Base-by-base conservation (phyloP, 169 alveolate genomes). In the Plasmodium fragile region DNA sequence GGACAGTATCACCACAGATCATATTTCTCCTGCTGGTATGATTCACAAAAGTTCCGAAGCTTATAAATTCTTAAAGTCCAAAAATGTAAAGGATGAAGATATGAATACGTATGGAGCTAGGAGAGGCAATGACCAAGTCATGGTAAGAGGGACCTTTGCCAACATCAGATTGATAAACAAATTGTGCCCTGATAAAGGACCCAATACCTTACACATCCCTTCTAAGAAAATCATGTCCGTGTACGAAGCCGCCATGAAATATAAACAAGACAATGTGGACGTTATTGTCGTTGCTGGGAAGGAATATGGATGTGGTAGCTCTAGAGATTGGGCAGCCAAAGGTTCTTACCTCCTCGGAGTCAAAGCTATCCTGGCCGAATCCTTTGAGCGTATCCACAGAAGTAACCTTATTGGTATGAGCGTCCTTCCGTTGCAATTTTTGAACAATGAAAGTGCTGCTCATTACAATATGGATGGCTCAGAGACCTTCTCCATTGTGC, bases 261-360 rank as follows among this genome's bases (percentile, higher is more conserved):
- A 97, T 92, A 80, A 93, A 39, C 81, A 83, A 36, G 95, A 94
- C 36, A 92, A 95, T 16, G 45, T 70, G 4, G 95, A 92, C 16
- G 93, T 96, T 77, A 92, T 97, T n/a, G 92, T 97, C 22, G 93
- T 97, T 11, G 99, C 99, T 73, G 99, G 99, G 4, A 96, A 98
- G 95, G 99, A 98, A 90, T 99, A 99, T 89, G 99, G 99, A 28
- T 94, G 98, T 73, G 99, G 99, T 36, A 96, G 98, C 89, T 97
- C 99, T 32, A 97, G 99, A 80, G 99, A 99, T 96, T 99, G 99
- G 99, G 99, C 99, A 25, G 99, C 99, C 32, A 98, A 99, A 97
- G 99, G 99, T 28, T 98, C 99, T 10, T 96, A 95, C 78, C 97
- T 98, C 45, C 95, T 97, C 89, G 99, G 99, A 30, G 98, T 98